These are phyloP conservation scores for Mortierella antarctica DNA, from an alignment of 192 early-diverging fungal genomes.

Conservation along the genomic window DNA sequence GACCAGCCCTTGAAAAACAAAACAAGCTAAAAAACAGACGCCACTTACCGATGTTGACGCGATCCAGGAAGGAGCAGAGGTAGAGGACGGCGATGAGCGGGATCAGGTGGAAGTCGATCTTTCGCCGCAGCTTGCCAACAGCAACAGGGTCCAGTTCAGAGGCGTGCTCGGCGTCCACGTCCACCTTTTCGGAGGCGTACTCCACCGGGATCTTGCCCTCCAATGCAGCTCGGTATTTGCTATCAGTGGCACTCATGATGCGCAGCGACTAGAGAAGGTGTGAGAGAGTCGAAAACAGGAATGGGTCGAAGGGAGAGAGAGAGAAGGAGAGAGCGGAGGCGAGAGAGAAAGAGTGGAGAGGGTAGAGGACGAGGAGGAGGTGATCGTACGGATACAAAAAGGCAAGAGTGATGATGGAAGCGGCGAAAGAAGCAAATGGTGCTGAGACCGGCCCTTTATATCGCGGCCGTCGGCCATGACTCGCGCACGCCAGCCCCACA, in stretches of 20 bases:
- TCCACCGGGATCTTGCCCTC: conserved; percentile 15
- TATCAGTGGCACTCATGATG: conserved; percentile 10
- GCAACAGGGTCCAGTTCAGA: conserved; percentile 16
- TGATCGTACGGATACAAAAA: background rate
- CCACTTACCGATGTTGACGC: conserved; percentile 55
- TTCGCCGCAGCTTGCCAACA: conserved; percentile 59
- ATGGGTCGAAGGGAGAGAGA: background rate
- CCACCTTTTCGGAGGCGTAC: conserved; percentile 11
- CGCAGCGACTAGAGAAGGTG: no score
- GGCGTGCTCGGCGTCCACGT: conserved; percentile 16
- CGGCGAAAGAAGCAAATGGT: no score
- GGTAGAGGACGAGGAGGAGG: background rate
- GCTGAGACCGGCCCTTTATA: background rate
- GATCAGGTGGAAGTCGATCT: conserved; percentile 72
- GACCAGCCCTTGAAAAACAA: background rate
- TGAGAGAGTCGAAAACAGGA: background rate
- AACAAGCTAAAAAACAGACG: background rate
- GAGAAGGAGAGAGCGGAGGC: background rate
- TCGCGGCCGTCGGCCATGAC: background rate
- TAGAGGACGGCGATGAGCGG: conserved; percentile 75
- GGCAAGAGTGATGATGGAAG: background rate
- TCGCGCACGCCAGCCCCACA: no score
- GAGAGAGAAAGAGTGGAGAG: background rate
- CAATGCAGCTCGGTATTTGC: background rate
- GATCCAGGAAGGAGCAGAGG: conserved; percentile 77